Percentiles rank a stretch among this genome's conserved stretches.
Conservation (phyloP, 345 rosid genomes). For the Ricinus communis region DNA sequence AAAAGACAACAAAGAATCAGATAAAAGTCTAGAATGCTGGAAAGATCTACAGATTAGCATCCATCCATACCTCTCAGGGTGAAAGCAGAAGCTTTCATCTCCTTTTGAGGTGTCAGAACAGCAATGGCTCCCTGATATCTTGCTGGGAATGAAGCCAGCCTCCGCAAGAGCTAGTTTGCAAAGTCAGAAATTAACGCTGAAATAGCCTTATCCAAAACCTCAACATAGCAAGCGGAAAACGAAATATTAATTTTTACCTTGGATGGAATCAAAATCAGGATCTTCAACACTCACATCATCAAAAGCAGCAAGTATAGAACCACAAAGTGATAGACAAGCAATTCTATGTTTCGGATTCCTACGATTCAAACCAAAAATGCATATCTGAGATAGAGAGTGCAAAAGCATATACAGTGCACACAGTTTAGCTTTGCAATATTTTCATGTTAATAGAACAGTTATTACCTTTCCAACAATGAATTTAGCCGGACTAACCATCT, state of each 20-base stretch:
- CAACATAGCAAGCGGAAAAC: constrained; percentile 8
- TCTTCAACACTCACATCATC: constrained; percentile 63
- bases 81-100: constrained; percentile 32
- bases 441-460: not conserved
- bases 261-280: constrained; percentile 64
- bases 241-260: constrained; percentile 49
- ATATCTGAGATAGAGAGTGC: constrained; percentile 17
- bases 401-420: constrained; percentile 9
- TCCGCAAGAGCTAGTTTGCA: constrained; percentile 68
- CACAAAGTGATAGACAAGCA: constrained; percentile 58
- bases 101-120: constrained; percentile 32
- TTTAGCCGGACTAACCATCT: constrained; percentile 72
- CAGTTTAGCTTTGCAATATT: not conserved
- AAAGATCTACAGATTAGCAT: not conserved
- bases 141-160: constrained; percentile 73
- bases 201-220: not conserved
- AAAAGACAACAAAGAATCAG: not conserved
- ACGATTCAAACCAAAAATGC: constrained; percentile 9
- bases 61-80: constrained; percentile 60
- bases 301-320: constrained; percentile 60
- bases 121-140: constrained; percentile 35
- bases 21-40: not conserved
- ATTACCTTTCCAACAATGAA: constrained; percentile 72
- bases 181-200: constrained; percentile 18
- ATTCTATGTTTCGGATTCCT: constrained; percentile 75